Base-by-base conservation (phyloP, 2,329 filamentous ascomycete genomes). In the Blastomyces gilchristii region DNA sequence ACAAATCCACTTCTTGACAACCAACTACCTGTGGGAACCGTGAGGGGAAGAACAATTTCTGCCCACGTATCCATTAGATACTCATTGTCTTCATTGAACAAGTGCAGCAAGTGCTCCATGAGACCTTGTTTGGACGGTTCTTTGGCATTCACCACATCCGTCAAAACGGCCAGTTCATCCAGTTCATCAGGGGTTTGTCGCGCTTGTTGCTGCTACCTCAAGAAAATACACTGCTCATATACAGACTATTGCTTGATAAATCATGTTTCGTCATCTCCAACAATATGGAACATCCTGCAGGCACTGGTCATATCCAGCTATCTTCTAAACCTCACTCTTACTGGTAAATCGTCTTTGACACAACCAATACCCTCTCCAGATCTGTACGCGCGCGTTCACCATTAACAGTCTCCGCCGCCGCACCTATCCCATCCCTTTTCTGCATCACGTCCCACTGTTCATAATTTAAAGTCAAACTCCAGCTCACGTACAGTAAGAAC, bases 401-500 rank as follows among this genome's bases (percentile, higher is more conserved):
- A 50, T 50, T 50, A 22, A 50, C 4, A 28, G 22, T 50, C 22
- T 62, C 50, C 9, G 47, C 39, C 4, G 34, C 47, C 31, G 34
- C 34, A 31, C 22, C n/a, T 47, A 37, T 18, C 28, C 25, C 7
- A 12, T 56, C 22, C 60, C 25, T 43, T 22, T 16, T 45, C 18
- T 62, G 50, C 39, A 57, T 14, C 37, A 25, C 37, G 31, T 62
- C 60, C 50, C 50, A 57, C 34, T 56, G 50, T 16, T 28, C 41
- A 47, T 76, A 80, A 16, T 70, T 71, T 22, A 0, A 72, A 70
- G 60, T 73, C 70, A 63, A 85, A 78, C 45, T 83, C 80, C 58
- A 83, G 82, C 22, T 79, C 77, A 58, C 81, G 69, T 14, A 80
- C 69, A 0, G 79, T 79, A 69, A 82, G 77, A 2, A 79, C 78